Evolutionary conservation across 1,284 basidiomycete genomes (phyloP), one percentile per base, ranked within the genome.

Genomic region (Thecaphora frezii): DNA sequence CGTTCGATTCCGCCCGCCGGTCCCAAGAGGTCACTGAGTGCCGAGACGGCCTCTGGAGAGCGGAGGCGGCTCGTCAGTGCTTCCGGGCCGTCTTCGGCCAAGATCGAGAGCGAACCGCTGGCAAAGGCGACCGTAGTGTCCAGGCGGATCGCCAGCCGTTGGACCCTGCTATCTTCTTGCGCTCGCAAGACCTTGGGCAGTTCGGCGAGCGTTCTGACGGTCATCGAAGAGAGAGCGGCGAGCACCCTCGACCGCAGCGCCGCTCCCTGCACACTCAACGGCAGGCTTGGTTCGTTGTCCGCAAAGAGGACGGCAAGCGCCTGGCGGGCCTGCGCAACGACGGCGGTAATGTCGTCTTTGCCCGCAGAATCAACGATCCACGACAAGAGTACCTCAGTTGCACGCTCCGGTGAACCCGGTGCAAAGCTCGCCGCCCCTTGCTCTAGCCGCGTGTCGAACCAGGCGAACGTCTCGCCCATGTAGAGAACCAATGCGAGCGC

Each of bases 281-380:
- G 3, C 3, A 21, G 14, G 40, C 4, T 19, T 14, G 19, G 12
- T 5, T 41, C 40, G 19, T 41, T 19, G 23, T 21, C 40, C 12
- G 19, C 40, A 22, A 41, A 41, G 40, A 41, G 5, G 9, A 24
- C 19, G 5, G 10, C 23, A 9, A 2, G 56, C 46, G 23, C 26
- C 30, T 36, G 23, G 2, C 37, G 19, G 7, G 46, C 33, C 12
- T 22, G 8, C 14, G 22, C 13, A 1, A 25, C 26, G 1, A 58
- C 47, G 1, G 58, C 22, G 2, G 13, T 30, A 5, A 50, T 46
- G 38, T 58, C 61, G 28, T 26, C 25, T 2, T 48, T 45, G 0
- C 58, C 58, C 1, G 52, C 47, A 2, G 62, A 51, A 48, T 66
- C 64, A 18, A 63, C n/a, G 23, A 63, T 51, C 59, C 59, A 66